A percentile compares a stretch with the other conserved stretches of the same genome.
Evolutionary conservation across 1,284 basidiomycete species (phyloP).

Genomic region (Moesziomyces sp.): DNA sequence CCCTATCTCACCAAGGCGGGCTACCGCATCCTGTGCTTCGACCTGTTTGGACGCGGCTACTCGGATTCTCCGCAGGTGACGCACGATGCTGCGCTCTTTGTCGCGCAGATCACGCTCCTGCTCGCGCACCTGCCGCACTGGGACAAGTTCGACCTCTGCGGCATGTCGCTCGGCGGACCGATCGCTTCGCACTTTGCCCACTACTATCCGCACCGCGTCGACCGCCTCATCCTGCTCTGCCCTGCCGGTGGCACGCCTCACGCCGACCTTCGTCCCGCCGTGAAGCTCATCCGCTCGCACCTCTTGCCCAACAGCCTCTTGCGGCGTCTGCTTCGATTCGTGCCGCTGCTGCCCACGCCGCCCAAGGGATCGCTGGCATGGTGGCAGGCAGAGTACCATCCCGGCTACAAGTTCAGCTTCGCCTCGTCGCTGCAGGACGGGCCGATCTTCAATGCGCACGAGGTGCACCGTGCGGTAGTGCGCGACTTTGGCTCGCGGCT

Average conservation of each 20-base stretch:
- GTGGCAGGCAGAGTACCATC: slow-evolving; percentile 48
- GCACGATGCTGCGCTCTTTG: slow-evolving; percentile 43
- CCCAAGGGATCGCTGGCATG: slow-evolving; percentile 34
- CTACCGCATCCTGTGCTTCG: slow-evolving; percentile 46
- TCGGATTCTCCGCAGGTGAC: slow-evolving; percentile 42
- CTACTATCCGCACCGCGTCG: slow-evolving; percentile 42
- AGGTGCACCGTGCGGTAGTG: slow-evolving; percentile 32
- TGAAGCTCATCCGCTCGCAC: slow-evolving; percentile 42
- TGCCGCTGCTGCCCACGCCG: slow-evolving; percentile 38
- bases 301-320: slow-evolving; percentile 32
- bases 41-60: slow-evolving; percentile 48
- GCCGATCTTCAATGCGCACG: slow-evolving; percentile 31
- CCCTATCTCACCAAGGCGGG: slow-evolving; percentile 40
- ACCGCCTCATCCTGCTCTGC: slow-evolving; percentile 40
- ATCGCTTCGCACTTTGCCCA: slow-evolving; percentile 45
- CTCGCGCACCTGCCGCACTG: slow-evolving; percentile 41
- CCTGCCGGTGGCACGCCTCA: slow-evolving; percentile 45
- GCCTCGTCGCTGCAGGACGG: slow-evolving; percentile 41
- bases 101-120: slow-evolving; percentile 47
- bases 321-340: slow-evolving; percentile 20
- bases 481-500: slow-evolving; percentile 23
- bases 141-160: slow-evolving; percentile 46
- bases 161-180: slow-evolving; percentile 47
- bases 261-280: slow-evolving; percentile 20
- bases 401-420: slow-evolving; percentile 45